These are phyloP conservation scores for Terana coerulea DNA, from an alignment of 768 basidiomycete genomes.

Conservation along the genomic window DNA sequence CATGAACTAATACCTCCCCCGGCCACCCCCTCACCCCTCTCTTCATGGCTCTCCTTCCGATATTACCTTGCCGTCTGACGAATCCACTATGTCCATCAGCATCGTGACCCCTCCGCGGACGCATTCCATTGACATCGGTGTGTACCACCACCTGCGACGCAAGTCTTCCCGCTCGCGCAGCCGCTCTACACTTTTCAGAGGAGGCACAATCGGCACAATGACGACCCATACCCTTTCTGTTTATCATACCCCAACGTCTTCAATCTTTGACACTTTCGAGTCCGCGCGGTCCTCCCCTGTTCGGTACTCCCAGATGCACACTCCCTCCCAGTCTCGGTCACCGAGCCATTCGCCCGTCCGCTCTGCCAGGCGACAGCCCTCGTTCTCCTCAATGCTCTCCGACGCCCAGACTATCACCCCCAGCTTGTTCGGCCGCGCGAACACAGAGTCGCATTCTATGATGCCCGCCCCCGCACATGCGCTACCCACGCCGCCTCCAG, in stretches of 20 bases:
- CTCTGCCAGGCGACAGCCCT: slow-evolving; percentile 28
- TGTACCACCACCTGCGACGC: slow-evolving; percentile 26
- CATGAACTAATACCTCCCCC: slow-evolving; percentile 50
- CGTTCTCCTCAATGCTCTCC: slow-evolving; percentile 38
- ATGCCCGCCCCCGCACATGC: slow-evolving; percentile 21
- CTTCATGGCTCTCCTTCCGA: neutral
- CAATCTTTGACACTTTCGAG: slow-evolving; percentile 59
- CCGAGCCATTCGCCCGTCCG: slow-evolving; percentile 22
- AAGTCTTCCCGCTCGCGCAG: slow-evolving; percentile 45
- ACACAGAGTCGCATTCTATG: slow-evolving; percentile 20
- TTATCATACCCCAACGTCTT: slow-evolving; percentile 79
- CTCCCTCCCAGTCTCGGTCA: slow-evolving; percentile 18
- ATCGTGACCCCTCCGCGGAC: slow-evolving; percentile 11
- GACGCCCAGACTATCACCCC: slow-evolving; percentile 59
- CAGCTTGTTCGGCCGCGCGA: slow-evolving; percentile 40
- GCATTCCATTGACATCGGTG: slow-evolving; percentile 29
- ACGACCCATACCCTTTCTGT: slow-evolving; percentile 44
- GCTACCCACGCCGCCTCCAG: slow-evolving; percentile 22
- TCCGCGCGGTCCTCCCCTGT: slow-evolving; percentile 61
- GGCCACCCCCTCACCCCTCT: slow-evolving; percentile 12
- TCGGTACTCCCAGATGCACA: slow-evolving; percentile 15
- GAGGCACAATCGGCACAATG: slow-evolving; percentile 54
- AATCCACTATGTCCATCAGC: slow-evolving; percentile 8
- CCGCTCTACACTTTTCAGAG: slow-evolving; percentile 33
- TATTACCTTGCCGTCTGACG: neutral